Percentiles rank a stretch among this genome's conserved stretches.
Evolutionary conservation across 148 eudicot species (phyloP).

Genomic region (Heliamphora exappendiculata): DNA sequence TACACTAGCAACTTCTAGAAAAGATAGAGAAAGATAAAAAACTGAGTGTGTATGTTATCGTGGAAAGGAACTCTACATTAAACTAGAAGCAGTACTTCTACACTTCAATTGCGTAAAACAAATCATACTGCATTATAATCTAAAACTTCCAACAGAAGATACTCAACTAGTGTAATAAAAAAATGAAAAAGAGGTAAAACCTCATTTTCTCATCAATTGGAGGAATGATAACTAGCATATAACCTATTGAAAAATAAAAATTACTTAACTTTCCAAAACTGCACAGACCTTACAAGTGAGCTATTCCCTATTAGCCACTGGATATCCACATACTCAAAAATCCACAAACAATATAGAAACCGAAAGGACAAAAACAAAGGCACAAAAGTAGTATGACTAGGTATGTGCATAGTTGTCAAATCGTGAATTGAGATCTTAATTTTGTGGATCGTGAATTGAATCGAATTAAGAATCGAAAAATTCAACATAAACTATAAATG

Average conservation of each 20-base stretch:
- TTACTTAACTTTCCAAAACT: background rate
- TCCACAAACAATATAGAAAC: background rate
- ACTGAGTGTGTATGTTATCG: background rate
- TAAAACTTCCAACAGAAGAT: background rate
- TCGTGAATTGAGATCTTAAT: no score
- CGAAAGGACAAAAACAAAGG: background rate
- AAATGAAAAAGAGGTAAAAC: background rate
- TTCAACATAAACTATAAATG: no score
- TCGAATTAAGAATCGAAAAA: no score
- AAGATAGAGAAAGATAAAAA: background rate
- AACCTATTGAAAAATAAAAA: background rate
- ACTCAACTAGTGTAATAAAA: background rate
- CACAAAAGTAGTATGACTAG: background rate
- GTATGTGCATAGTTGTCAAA: background rate
- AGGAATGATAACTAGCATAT: background rate
- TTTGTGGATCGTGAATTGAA: no score
- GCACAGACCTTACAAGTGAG: background rate
- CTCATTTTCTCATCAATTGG: background rate
- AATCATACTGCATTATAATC: background rate
- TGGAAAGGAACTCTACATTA: background rate
- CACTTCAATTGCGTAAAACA: background rate
- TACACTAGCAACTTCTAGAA: conserved; percentile 3
- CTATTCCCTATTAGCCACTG: background rate
- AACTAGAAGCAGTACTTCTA: background rate
- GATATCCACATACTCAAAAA: background rate